A percentile compares a stretch with the other conserved stretches of the same genome.
These are phyloP conservation scores for Scutellaria barbata DNA, from an alignment of 257 asterid species.

Conservation along the genomic window DNA sequence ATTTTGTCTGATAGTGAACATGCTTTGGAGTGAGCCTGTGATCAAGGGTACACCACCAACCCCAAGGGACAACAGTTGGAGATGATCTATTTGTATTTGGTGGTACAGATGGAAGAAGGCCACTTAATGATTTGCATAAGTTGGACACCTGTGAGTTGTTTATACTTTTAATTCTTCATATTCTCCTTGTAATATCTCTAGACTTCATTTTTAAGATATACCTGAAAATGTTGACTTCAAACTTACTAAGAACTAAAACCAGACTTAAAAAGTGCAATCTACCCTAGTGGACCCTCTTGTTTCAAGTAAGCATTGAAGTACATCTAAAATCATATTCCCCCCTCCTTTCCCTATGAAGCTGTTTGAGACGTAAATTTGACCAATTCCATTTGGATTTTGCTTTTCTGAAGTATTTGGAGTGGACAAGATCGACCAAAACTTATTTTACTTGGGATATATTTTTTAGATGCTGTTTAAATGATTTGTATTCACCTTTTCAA, in stretches of 20 bases:
- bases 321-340: background rate
- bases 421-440: background rate
- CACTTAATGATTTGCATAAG: slow-evolving; percentile 79
- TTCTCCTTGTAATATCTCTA: slow-evolving; percentile 8
- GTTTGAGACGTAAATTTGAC: slow-evolving; percentile 3
- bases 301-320: background rate
- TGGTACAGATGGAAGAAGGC: slow-evolving; percentile 88
- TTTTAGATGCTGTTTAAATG: background rate
- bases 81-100: slow-evolving; percentile 85
- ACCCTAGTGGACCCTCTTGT: too few species aligned
- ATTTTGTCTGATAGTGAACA: slow-evolving; percentile 51
- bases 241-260: background rate
- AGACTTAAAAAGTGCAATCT: background rate
- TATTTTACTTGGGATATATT: slow-evolving; percentile 17
- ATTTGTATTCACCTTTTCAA: background rate
- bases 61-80: slow-evolving; percentile 89
- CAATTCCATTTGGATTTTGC: background rate
- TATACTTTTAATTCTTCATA: slow-evolving; percentile 23
- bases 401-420: background rate
- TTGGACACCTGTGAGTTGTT: slow-evolving; percentile 77
- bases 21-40: slow-evolving; percentile 76
- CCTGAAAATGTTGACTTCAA: background rate
- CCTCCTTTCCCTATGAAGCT: background rate
- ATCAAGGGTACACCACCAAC: slow-evolving; percentile 69
- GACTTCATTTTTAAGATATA: background rate